Evolutionary conservation across 1,284 basidiomycete species (phyloP).

Genomic region (Ustilago crameri): DNA sequence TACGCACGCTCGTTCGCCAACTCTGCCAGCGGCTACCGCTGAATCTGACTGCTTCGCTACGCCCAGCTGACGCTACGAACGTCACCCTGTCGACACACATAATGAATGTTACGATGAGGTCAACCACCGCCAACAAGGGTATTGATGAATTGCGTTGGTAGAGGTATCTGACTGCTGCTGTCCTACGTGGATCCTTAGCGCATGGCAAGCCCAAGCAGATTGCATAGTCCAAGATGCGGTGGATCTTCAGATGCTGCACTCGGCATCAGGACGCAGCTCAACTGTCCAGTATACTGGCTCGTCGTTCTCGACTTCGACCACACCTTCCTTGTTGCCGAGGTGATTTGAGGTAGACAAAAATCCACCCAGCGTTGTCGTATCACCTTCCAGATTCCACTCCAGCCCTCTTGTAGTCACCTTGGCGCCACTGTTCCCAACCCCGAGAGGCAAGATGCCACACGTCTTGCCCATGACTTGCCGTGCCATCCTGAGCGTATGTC

Average conservation of each 20-base stretch:
- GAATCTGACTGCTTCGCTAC: too few species aligned
- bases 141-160: too few species aligned
- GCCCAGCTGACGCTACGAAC: too few species aligned
- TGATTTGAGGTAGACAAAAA: constrained; percentile 90
- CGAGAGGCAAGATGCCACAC: constrained; percentile 91
- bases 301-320: constrained; percentile 81
- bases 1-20: too few species aligned
- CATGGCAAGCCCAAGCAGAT: too few species aligned
- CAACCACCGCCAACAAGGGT: too few species aligned
- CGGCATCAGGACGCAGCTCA: constrained; percentile 70
- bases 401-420: constrained; percentile 83
- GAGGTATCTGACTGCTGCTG: too few species aligned
- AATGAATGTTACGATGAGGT: too few species aligned
- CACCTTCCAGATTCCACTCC: constrained; percentile 79
- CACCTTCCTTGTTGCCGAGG: constrained; percentile 69
- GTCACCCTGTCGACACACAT: too few species aligned
- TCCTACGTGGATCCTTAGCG: too few species aligned
- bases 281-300: constrained; percentile 89
- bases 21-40: too few species aligned
- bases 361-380: constrained; percentile 57
- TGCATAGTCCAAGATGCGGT: neutral
- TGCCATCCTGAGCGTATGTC: constrained; percentile 81
- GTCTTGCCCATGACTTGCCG: constrained; percentile 82
- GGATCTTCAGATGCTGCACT: constrained; percentile 12
- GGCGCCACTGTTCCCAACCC: constrained; percentile 73